These are phyloP conservation scores for Anethum foeniculum DNA, from an alignment of 140 eudicot genomes.

Conservation along the genomic window DNA sequence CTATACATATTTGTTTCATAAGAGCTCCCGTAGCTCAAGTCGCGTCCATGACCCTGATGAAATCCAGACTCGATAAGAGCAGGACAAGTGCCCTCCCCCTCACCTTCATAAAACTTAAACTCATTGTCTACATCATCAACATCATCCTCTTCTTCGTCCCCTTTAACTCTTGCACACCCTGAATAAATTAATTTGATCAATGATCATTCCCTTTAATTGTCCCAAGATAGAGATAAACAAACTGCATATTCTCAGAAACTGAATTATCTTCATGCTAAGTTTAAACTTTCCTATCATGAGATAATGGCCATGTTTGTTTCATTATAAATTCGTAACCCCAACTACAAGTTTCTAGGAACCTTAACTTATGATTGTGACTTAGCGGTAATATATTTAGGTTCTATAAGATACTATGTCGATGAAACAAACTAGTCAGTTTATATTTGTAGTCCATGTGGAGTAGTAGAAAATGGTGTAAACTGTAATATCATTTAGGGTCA, in stretches of 20 bases:
- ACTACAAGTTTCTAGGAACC: too few relatives aligned
- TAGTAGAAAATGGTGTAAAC: too few relatives aligned
- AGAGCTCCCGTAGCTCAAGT: constrained; percentile 7
- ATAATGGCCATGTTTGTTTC: too few relatives aligned
- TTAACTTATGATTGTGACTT: too few relatives aligned
- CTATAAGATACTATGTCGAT: not conserved
- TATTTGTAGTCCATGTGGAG: not conserved
- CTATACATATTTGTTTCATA: constrained; percentile 15
- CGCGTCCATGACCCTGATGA: constrained; percentile 9
- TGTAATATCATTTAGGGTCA: not conserved
- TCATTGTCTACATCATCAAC: constrained; percentile 64
- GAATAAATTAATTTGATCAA: not conserved
- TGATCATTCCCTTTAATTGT: not conserved
- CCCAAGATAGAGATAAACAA: not conserved
- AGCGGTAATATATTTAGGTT: not conserved
- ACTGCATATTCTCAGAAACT: not conserved
- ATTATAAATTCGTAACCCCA: too few relatives aligned
- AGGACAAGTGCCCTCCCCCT: constrained; percentile 1
- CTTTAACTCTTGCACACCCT: constrained; percentile 77
- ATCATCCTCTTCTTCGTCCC: constrained; percentile 78
- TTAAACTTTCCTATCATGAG: not conserved
- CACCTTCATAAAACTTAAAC: constrained; percentile 16
- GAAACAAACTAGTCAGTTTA: not conserved
- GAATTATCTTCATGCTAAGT: not conserved
- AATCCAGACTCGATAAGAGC: constrained; percentile 1